Evolutionary conservation across 345 rosid genomes (phyloP).

Genomic region (Carallia brachiata): DNA sequence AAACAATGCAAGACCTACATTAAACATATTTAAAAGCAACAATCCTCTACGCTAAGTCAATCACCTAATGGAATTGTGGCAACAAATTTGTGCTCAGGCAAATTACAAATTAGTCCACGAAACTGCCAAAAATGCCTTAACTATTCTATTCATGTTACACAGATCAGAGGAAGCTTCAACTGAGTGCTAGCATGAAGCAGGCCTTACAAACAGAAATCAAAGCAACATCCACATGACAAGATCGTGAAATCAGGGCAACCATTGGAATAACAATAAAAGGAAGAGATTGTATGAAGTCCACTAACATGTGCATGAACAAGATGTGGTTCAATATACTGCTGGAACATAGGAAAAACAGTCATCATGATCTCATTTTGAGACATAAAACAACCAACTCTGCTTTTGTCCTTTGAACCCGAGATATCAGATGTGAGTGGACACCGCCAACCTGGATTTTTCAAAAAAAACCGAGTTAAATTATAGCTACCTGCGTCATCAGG

Average conservation of each 20-base stretch:
- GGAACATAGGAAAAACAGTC: slow-evolving; percentile 98
- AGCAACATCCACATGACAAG: neutral
- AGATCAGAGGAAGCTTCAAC: no score
- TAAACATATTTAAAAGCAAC: no score
- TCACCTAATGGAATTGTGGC: neutral
- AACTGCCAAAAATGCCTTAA: neutral
- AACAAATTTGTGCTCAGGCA: neutral
- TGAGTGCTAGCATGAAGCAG: no score
- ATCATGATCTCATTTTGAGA: slow-evolving; percentile 99
- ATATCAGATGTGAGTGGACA: slow-evolving; percentile 95
- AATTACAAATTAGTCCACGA: neutral
- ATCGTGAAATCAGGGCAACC: neutral
- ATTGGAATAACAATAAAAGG: slow-evolving; percentile 12
- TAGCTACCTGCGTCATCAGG: neutral
- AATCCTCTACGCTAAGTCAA: no score
- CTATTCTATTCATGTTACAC: neutral
- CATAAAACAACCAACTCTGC: slow-evolving; percentile 80
- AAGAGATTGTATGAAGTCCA: slow-evolving; percentile 15
- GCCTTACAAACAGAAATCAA: no score
- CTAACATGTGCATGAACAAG: slow-evolving; percentile 99
- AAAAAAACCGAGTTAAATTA: slow-evolving; percentile 12
- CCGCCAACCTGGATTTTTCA: slow-evolving; percentile 84
- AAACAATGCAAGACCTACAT: no score
- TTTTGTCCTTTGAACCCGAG: slow-evolving; percentile 99
- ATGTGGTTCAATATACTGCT: slow-evolving; percentile 96